Evolutionary conservation across 306 rosid genomes (phyloP).

Genomic region (Cucurbita ficifolia): DNA sequence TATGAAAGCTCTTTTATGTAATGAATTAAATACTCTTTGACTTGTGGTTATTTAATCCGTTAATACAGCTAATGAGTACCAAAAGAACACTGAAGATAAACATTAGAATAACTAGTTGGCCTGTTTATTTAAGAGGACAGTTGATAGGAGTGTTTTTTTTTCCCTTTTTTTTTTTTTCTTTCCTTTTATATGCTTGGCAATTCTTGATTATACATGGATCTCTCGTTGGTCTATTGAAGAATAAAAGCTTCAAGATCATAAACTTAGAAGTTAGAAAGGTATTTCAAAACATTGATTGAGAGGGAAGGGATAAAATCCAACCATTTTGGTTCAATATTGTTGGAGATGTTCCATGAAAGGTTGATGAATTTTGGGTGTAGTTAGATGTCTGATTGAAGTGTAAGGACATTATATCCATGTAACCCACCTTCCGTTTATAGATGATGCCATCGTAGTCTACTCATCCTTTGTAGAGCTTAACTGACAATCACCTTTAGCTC

Average conservation of each 20-base stretch:
- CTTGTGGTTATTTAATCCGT: not conserved
- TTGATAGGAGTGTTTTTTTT: too few species aligned
- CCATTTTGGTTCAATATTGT: not conserved
- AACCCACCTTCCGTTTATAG: not conserved
- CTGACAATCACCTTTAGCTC: too few species aligned
- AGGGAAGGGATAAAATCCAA: not conserved
- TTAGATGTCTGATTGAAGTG: not conserved
- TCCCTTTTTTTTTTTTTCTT: not conserved
- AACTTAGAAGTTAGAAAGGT: not conserved
- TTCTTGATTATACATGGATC: not conserved
- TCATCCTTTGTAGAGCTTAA: too few species aligned
- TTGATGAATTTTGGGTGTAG: not conserved
- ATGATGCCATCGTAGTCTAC: not conserved
- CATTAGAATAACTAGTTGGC: too few species aligned
- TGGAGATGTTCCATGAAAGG: not conserved
- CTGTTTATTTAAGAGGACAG: too few species aligned
- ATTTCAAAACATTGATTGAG: not conserved
- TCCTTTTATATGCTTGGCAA: not conserved
- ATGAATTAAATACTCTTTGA: not conserved
- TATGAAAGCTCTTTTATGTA: not conserved
- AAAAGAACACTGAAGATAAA: not conserved
- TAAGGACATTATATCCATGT: not conserved
- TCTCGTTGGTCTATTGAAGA: not conserved
- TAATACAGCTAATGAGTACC: too few species aligned
- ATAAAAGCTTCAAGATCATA: not conserved